phyloP scores from a whole-genome alignment of 208 protist species.

The Trypanosoma grayi region DNA sequence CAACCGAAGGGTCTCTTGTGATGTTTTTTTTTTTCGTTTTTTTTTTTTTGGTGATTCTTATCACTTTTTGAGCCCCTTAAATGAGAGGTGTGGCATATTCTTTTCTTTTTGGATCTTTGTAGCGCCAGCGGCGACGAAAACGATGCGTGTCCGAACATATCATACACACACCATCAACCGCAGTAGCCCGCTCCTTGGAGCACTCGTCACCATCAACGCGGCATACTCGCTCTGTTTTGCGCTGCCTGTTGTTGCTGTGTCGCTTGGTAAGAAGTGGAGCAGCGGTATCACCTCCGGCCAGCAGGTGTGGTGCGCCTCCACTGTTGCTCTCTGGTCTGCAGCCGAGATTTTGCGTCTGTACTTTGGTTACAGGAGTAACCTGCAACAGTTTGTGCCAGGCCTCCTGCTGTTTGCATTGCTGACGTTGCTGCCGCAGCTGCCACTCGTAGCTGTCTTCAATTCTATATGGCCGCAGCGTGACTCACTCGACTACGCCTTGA shows the following conservation, averaged over 20 bases:
- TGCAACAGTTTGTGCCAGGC: slow-evolving; percentile 35
- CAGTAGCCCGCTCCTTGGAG: slow-evolving; percentile 47
- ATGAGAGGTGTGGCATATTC: background rate
- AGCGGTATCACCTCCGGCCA: slow-evolving; percentile 16
- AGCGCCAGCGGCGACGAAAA: background rate
- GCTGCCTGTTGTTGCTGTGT: slow-evolving; percentile 45
- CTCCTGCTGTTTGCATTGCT: slow-evolving; percentile 51
- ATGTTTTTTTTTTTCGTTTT: slow-evolving; percentile 18
- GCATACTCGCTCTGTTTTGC: slow-evolving; percentile 60
- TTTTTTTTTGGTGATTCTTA: slow-evolving; percentile 10
- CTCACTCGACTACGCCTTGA: slow-evolving; percentile 59
- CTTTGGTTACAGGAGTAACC: slow-evolving; percentile 46
- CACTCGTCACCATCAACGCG: slow-evolving; percentile 38
- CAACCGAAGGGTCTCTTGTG: background rate
- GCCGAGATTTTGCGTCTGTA: slow-evolving; percentile 49
- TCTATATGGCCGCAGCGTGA: slow-evolving; percentile 39
- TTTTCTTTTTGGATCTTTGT: slow-evolving; percentile 6
- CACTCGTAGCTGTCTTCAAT: slow-evolving; percentile 41
- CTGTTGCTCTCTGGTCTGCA: slow-evolving; percentile 48
- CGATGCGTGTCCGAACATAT: slow-evolving; percentile 72
- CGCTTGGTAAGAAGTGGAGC: slow-evolving; percentile 38
- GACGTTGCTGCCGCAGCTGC: slow-evolving; percentile 55
- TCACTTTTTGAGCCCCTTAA: background rate
- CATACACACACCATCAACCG: slow-evolving; percentile 56
- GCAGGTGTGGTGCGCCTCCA: slow-evolving; percentile 39